Evolutionary conservation across 257 asterid genomes (phyloP).

Genomic region (Nicotiana tabacum): DNA sequence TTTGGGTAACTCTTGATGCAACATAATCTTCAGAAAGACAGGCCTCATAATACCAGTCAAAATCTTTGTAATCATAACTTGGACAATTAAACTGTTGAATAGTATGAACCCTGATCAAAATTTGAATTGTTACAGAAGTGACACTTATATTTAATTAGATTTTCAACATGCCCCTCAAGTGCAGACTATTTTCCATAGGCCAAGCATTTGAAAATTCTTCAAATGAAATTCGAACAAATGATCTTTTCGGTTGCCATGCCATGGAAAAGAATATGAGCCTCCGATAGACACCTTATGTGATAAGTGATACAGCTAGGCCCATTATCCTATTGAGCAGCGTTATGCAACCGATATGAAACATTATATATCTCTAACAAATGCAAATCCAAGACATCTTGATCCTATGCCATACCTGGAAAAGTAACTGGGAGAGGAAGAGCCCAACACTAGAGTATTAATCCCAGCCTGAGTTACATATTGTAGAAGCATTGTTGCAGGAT

Average conservation of each 20-base stretch:
- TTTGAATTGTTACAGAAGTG: neutral
- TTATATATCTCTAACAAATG: neutral
- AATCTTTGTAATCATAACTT: too few species aligned
- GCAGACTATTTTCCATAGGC: neutral
- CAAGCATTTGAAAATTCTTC: too few species aligned
- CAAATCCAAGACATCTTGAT: neutral
- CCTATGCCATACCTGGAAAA: constrained; percentile 45
- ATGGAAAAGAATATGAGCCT: neutral
- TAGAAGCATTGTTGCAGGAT: constrained; percentile 60
- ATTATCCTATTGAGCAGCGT: neutral
- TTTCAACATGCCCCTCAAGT: neutral
- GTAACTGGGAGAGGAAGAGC: constrained; percentile 53
- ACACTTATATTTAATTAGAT: neutral
- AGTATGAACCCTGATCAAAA: too few species aligned
- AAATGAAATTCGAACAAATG: neutral
- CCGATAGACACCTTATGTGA: neutral
- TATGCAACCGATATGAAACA: neutral
- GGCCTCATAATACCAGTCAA: too few species aligned
- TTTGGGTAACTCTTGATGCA: neutral
- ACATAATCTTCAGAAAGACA: neutral
- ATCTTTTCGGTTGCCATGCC: neutral
- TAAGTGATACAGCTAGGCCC: neutral
- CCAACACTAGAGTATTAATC: constrained; percentile 55
- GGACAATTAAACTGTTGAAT: too few species aligned
- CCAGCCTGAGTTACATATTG: constrained; percentile 49